Percentiles rank a stretch among this genome's conserved stretches.
Evolutionary conservation across 345 rosid species (phyloP).

Genomic region (Brassica nigra): DNA sequence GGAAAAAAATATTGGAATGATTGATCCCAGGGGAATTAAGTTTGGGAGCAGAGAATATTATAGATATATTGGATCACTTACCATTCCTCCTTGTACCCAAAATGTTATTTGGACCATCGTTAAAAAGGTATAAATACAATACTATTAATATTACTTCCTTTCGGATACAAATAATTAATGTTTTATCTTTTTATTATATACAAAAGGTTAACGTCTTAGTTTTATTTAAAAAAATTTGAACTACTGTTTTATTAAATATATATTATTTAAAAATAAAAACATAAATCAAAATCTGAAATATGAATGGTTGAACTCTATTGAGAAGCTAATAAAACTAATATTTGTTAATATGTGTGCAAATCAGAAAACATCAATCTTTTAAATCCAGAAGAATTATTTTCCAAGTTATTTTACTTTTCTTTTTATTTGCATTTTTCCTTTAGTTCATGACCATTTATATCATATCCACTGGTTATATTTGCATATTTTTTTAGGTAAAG

Average conservation of each 20-base stretch:
- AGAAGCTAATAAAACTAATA: too few species aligned
- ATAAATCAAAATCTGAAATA: too few species aligned
- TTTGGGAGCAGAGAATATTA: conserved; percentile 65
- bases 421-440: not conserved
- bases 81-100: conserved; percentile 81
- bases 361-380: too few species aligned
- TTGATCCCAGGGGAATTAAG: conserved; percentile 56
- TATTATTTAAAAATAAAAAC: too few species aligned
- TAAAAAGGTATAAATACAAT: conserved; percentile 47
- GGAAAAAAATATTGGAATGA: conserved; percentile 47
- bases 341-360: too few species aligned
- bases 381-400: not conserved
- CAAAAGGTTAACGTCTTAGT: too few species aligned
- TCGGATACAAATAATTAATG: too few species aligned
- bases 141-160: not conserved
- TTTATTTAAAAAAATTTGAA: too few species aligned
- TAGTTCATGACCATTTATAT: not conserved
- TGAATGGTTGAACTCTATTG: too few species aligned
- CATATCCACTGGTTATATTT: not conserved
- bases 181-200: too few species aligned
- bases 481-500: conserved; percentile 46
- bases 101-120: conserved; percentile 71
- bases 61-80: conserved; percentile 83
- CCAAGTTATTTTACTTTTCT: not conserved
- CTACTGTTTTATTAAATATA: too few species aligned